These are phyloP conservation scores for Pseudogymnoascus sp. DNA, from an alignment of 2,329 filamentous ascomycete species.

Conservation along the genomic window DNA sequence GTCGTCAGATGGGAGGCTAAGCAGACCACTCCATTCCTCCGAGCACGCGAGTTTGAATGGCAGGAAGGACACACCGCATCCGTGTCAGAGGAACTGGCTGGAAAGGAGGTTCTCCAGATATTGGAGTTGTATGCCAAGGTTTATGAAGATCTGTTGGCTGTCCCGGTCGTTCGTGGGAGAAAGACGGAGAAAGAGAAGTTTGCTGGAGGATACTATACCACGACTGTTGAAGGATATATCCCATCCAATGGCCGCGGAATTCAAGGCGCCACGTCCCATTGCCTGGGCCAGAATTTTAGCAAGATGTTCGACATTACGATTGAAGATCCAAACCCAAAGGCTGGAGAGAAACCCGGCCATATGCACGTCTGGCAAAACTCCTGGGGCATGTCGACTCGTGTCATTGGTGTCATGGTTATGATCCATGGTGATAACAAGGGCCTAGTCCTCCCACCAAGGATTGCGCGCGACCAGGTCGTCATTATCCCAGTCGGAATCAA, in stretches of 20 bases:
- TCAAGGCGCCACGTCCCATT: constrained; percentile 88
- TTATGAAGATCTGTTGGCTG: constrained; percentile 88
- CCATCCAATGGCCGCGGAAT: constrained; percentile 93
- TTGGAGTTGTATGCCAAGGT: constrained; percentile 87
- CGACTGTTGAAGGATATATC: constrained; percentile 94
- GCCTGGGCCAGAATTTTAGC: constrained; percentile 91
- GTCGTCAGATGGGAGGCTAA: constrained; percentile 96
- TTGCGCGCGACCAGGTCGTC: constrained; percentile 78
- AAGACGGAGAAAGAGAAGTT: constrained; percentile 99
- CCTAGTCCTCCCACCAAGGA: constrained; percentile 82
- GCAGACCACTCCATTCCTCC: constrained; percentile 77
- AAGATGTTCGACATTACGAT: constrained; percentile 99
- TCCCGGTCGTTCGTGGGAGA: constrained; percentile 82
- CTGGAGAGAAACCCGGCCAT: constrained; percentile 68
- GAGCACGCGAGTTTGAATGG: constrained; percentile 94
- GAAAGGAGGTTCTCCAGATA: constrained; percentile 83
- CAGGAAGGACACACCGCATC: constrained; percentile 82
- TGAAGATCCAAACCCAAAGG: constrained; percentile 72
- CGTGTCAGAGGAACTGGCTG: constrained; percentile 73
- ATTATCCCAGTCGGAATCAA: constrained; percentile 91
- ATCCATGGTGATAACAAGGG: constrained; percentile 95
- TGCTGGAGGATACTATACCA: constrained; percentile 91
- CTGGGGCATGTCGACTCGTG: constrained; percentile 94
- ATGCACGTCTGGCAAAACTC: constrained; percentile 97
- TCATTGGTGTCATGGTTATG: constrained; percentile 98